Evolutionary conservation across 176 grass and related monocot species (phyloP).

Genomic region (Bromus sterilis): DNA sequence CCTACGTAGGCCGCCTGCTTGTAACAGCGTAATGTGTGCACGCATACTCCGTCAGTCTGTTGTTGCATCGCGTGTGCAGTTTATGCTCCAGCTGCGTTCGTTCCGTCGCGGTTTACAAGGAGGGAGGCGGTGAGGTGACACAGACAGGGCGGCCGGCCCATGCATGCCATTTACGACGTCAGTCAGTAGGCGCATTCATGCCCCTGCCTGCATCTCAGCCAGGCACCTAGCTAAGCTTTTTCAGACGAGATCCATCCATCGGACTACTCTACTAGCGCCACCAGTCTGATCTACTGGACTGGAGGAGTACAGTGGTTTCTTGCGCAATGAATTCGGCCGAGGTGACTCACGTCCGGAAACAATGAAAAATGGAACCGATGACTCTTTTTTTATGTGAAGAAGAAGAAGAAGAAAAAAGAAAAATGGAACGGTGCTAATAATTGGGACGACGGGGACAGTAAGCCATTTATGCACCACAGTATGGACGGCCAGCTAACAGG

Average conservation of each 20-base stretch:
- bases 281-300: no score
- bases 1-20: no score
- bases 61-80: not conserved
- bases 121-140: not conserved
- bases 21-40: no score
- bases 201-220: not conserved
- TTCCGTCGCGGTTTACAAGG: not conserved
- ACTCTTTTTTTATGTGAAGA: not conserved
- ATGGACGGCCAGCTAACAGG: constrained; percentile 5
- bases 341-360: not conserved
- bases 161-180: constrained; percentile 8
- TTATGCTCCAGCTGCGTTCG: not conserved
- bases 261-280: no score
- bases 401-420: not conserved
- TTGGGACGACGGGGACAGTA: not conserved
- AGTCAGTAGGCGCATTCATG: not conserved
- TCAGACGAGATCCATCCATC: no score
- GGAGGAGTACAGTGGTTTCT: no score
- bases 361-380: not conserved
- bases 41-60: not conserved
- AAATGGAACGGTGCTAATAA: not conserved
- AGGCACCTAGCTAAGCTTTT: not conserved
- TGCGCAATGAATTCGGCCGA: not conserved
- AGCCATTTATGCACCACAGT: constrained; percentile 19
- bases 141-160: not conserved